Evolutionary conservation across 208 protist genomes (phyloP), one percentile per base, ranked within the genome.

Genomic region (Leishmania tarentolae): DNA sequence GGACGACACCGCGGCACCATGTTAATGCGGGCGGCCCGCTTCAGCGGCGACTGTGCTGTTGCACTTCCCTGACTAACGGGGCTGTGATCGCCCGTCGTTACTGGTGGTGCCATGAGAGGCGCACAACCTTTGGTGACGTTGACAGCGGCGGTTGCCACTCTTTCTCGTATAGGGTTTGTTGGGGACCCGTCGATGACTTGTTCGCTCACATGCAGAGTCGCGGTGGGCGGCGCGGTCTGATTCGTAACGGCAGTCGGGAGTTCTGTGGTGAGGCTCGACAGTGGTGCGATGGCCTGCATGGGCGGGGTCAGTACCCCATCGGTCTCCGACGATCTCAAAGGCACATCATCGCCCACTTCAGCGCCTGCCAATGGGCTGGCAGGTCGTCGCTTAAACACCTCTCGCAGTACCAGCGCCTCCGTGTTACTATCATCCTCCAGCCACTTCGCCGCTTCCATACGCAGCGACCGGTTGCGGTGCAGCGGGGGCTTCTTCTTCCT

Each of bases 341-440:
- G 72, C 56, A 72, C 37, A 35, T 73, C 57, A 8, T 59, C 79
- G 57, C 13, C 65, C 7, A 37, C 71, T 15, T 72, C 71, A 40
- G 19, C 66, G 21, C 50, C 31, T 31, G 42, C 56, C 28, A 57
- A n/a, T 3, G 79, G 59, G 50, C 59, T 77, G 17, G 11, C 28
- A 4, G 53, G 72, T 42, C n/a, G 15, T n/a, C 68, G 46, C 35
- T 77, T 73, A 47, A 13, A 61, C 37, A 79, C 80, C 66, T 83
- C 80, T n/a, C 80, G 80, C 50, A 42, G 50, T 61, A 79, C 80
- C 24, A 83, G 80, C 61, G 76, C 11, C 52, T 78, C 80, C 24
- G 42, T 79, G 74, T 47, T 56, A 28, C 61, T 19, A 24, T 83
- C 80, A 57, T 46, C 69, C 50, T 83, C 73, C 17, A 37, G 80